Percentiles rank a stretch among this genome's conserved stretches.
These are phyloP conservation scores for Starmerella roubikii DNA, from an alignment of 805 yeast species.

Conservation along the genomic window DNA sequence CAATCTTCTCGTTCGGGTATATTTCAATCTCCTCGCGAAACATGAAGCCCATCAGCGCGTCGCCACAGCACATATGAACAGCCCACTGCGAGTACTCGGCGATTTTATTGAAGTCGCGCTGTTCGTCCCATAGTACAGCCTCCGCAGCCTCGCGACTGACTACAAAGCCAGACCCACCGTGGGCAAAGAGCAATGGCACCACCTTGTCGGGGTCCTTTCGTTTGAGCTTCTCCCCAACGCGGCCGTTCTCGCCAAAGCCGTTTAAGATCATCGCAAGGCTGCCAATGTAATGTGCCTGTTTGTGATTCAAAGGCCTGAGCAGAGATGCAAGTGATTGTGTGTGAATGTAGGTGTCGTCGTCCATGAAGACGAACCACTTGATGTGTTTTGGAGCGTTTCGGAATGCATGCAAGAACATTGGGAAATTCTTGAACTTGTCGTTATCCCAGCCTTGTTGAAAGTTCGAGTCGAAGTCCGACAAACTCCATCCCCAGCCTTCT, in stretches of 20 bases:
- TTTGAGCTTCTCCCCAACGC: conserved; percentile 3
- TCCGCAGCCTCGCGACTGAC: conserved; percentile 25
- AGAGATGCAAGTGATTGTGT: conserved; percentile 21
- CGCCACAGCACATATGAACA: conserved; percentile 27
- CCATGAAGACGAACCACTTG: conserved; percentile 29
- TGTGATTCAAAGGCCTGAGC: conserved; percentile 22
- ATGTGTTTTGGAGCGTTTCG: conserved; percentile 19
- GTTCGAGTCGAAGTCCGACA: conserved; percentile 13
- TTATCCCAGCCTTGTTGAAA: conserved; percentile 22
- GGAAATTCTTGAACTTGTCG: conserved; percentile 29
- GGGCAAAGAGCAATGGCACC: conserved; percentile 24
- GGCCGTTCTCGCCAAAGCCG: conserved; percentile 5
- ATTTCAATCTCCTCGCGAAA: conserved; percentile 21
- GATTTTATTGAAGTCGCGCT: conserved; percentile 15
- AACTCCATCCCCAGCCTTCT: conserved; percentile 17
- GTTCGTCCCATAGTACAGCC: conserved; percentile 21
- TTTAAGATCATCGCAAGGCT: conserved; percentile 7
- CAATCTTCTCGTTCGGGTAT: conserved; percentile 6
- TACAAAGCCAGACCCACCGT: conserved; percentile 30
- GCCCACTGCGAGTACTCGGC: conserved; percentile 19
- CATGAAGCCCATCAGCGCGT: conserved; percentile 24
- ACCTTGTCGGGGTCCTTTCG: conserved; percentile 3
- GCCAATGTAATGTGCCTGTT: conserved; percentile 24
- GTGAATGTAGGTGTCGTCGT: conserved; percentile 27
- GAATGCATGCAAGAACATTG: conserved; percentile 29